Conservation (phyloP, 345 rosid genomes). For the Eucalyptus rudis region DNA sequence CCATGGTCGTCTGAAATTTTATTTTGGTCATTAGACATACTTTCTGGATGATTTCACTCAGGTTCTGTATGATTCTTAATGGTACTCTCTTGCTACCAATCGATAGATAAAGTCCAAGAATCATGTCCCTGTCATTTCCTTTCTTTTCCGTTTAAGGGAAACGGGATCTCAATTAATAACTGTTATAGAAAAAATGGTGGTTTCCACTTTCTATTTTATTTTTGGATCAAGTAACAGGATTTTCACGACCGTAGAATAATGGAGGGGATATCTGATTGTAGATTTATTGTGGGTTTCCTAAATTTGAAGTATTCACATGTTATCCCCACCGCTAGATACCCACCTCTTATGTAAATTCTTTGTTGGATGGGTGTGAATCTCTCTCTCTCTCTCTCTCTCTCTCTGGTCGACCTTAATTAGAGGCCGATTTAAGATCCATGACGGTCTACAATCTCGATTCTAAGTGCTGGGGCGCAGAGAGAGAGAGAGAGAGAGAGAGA, state of each 20-base stretch:
- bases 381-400: neutral
- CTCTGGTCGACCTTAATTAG: neutral
- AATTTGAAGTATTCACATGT: neutral
- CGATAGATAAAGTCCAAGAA: neutral
- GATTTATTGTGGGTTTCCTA: neutral
- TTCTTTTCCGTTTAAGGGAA: neutral
- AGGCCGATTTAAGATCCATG: neutral
- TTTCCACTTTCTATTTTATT: neutral
- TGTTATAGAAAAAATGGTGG: neutral
- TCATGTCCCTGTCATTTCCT: neutral
- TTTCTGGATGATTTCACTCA: neutral
- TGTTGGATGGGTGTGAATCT: neutral
- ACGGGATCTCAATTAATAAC: neutral
- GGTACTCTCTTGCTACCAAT: neutral
- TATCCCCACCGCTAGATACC: neutral
- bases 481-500: too few relatives aligned
- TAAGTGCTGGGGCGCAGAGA: neutral
- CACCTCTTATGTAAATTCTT: neutral
- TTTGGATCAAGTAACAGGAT: neutral
- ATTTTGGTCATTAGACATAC: neutral
- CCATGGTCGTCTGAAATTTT: neutral
- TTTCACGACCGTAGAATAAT: neutral
- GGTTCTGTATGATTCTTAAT: neutral
- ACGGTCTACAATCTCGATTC: neutral
- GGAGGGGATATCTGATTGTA: neutral